Conservation (phyloP, 257 asterid species). For the Scutellaria minor region DNA sequence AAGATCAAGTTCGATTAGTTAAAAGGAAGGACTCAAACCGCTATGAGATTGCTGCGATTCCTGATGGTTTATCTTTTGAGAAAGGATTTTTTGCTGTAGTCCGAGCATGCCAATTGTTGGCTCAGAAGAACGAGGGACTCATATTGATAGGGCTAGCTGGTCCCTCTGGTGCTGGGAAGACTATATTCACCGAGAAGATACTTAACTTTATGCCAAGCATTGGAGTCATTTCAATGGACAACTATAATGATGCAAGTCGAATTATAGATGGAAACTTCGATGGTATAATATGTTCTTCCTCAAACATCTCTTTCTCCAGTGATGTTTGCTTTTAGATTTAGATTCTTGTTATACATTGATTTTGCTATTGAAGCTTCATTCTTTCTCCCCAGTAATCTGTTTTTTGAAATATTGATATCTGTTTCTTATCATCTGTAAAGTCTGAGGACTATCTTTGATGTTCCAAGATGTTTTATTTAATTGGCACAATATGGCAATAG, state of each 20-base stretch:
- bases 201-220: conserved; percentile 86
- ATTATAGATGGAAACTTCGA: conserved; percentile 94
- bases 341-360: conserved; percentile 25
- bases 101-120: conserved; percentile 86
- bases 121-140: conserved; percentile 88
- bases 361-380: conserved; percentile 25
- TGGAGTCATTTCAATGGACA: conserved; percentile 97
- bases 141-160: conserved; percentile 88
- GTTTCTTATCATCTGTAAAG: conserved; percentile 1
- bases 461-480: conserved; percentile 2
- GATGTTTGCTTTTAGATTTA: conserved; percentile 18
- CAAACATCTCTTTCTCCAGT: conserved; percentile 7
- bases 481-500: neutral
- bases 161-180: conserved; percentile 99
- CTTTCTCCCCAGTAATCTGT: neutral
- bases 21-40: conserved; percentile 81
- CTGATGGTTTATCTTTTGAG: conserved; percentile 84
- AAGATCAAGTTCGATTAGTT: conserved; percentile 85
- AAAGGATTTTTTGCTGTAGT: conserved; percentile 94
- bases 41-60: conserved; percentile 72
- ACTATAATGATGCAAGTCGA: conserved; percentile 95
- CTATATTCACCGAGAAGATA: conserved; percentile 69
- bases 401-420: conserved; percentile 2
- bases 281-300: conserved; percentile 53
- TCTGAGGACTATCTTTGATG: neutral